Evolutionary conservation across 2,329 filamentous ascomycete species (phyloP).

Genomic region (Neofusicoccum kwambonambiense): DNA sequence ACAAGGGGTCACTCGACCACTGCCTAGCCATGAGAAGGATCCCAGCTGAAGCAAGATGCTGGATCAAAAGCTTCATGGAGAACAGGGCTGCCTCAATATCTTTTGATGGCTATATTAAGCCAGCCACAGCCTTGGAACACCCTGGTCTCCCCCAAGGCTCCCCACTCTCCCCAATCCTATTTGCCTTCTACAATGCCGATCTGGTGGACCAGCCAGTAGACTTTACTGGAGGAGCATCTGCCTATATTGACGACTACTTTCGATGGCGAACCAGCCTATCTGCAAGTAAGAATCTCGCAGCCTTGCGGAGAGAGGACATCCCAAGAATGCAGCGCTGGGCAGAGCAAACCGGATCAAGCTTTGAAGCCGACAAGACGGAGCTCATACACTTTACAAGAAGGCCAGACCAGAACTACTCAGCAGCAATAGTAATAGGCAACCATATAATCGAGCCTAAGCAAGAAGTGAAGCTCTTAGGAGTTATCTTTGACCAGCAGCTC

Average conservation of each 20-base stretch:
- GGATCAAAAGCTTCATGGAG: neutral
- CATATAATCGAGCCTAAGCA: slow-evolving; percentile 21
- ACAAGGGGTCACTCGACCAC: neutral
- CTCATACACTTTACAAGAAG: slow-evolving; percentile 31
- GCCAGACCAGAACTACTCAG: slow-evolving; percentile 20
- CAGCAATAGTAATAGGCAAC: slow-evolving; percentile 17
- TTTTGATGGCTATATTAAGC: neutral
- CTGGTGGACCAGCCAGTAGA: slow-evolving; percentile 1
- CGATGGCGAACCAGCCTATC: slow-evolving; percentile 22
- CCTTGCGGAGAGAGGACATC: neutral
- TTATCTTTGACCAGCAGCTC: slow-evolving; percentile 27
- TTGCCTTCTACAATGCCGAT: slow-evolving; percentile 9
- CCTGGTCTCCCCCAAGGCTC: neutral
- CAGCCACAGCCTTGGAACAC: neutral
- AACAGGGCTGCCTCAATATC: neutral
- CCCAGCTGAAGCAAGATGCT: neutral
- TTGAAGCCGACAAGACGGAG: slow-evolving; percentile 31
- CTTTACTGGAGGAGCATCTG: slow-evolving; percentile 1
- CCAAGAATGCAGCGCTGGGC: slow-evolving; percentile 23
- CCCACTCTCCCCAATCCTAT: neutral
- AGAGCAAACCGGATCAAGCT: slow-evolving; percentile 26
- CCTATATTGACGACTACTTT: slow-evolving; percentile 16
- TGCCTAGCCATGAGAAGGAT: neutral
- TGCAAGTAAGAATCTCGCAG: slow-evolving; percentile 17
- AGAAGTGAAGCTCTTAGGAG: slow-evolving; percentile 28